Evolutionary conservation across 1,284 basidiomycete genomes (phyloP).

Genomic region (Rhodotorula sp.): DNA sequence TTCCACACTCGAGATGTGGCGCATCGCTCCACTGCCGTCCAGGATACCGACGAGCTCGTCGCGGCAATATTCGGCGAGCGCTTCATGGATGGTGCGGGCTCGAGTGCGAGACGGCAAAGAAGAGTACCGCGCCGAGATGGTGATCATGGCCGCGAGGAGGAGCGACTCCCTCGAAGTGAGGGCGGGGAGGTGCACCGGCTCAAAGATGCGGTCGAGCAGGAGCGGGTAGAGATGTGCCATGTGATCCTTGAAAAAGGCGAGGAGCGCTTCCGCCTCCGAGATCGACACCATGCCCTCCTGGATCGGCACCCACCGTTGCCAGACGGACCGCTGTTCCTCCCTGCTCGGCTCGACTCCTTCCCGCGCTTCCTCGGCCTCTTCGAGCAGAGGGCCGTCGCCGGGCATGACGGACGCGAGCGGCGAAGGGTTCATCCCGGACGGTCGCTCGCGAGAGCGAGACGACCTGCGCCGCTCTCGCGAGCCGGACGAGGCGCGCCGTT

Average conservation of each 20-base stretch:
- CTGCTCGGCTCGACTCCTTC: neutral
- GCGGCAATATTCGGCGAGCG: slow-evolving; percentile 29
- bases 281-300: slow-evolving; percentile 26
- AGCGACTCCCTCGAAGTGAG: slow-evolving; percentile 36
- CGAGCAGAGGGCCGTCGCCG: neutral
- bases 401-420: neutral
- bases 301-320: slow-evolving; percentile 33
- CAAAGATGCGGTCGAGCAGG: slow-evolving; percentile 32
- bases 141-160: slow-evolving; percentile 35
- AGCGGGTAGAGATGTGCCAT: slow-evolving; percentile 38
- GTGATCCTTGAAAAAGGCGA: slow-evolving; percentile 34
- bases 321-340: slow-evolving; percentile 6
- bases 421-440: neutral
- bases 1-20: slow-evolving; percentile 37
- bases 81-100: slow-evolving; percentile 24
- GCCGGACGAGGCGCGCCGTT: neutral
- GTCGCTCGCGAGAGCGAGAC: slow-evolving; percentile 1
- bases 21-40: slow-evolving; percentile 25
- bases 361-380: neutral
- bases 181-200: slow-evolving; percentile 24
- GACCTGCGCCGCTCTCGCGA: neutral
- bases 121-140: slow-evolving; percentile 37
- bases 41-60: slow-evolving; percentile 28
- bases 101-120: slow-evolving; percentile 21
- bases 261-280: slow-evolving; percentile 30